phyloP scores from a whole-genome alignment of 176 grass and related monocot species.

The Raddia guianensis region DNA sequence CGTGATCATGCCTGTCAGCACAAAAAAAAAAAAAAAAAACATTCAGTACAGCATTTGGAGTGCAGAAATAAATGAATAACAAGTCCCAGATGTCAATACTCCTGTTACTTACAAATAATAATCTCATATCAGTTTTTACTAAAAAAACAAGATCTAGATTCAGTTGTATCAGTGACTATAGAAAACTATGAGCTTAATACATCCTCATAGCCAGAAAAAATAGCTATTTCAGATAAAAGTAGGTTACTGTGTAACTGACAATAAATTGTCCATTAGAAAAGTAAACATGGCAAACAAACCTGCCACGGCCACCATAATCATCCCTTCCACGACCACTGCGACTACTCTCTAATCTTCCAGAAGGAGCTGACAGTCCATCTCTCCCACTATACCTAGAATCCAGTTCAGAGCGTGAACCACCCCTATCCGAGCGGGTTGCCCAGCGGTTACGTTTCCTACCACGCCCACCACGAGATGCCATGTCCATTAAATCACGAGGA shows the following conservation, averaged over 20 bases:
- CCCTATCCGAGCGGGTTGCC: constrained; percentile 48
- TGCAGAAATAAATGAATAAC: constrained; percentile 5
- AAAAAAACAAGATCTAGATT: constrained; percentile 13
- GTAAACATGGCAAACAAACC: constrained; percentile 34
- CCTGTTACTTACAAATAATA: constrained; percentile 4
- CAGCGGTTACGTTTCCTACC: constrained; percentile 54
- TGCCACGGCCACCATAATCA: constrained; percentile 56
- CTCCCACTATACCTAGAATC: constrained; percentile 59
- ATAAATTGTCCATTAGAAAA: neutral
- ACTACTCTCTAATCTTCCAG: constrained; percentile 52
- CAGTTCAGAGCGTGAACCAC: constrained; percentile 41
- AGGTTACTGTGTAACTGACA: neutral
- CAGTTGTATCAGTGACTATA: neutral
- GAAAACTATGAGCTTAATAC: constrained; percentile 2
- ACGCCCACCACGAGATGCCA: constrained; percentile 68
- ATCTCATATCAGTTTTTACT: constrained; percentile 10
- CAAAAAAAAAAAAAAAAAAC: constrained; percentile 26
- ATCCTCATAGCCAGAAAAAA: neutral
- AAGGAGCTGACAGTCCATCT: constrained; percentile 32
- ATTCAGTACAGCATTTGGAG: constrained; percentile 34
- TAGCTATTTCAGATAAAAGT: neutral
- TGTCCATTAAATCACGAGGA: constrained; percentile 73
- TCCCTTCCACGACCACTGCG: constrained; percentile 41
- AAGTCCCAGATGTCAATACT: neutral
- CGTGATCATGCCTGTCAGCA: constrained; percentile 47